These are phyloP conservation scores for Penicillium angulare DNA, from an alignment of 495 filamentous ascomycete genomes.

Conservation along the genomic window DNA sequence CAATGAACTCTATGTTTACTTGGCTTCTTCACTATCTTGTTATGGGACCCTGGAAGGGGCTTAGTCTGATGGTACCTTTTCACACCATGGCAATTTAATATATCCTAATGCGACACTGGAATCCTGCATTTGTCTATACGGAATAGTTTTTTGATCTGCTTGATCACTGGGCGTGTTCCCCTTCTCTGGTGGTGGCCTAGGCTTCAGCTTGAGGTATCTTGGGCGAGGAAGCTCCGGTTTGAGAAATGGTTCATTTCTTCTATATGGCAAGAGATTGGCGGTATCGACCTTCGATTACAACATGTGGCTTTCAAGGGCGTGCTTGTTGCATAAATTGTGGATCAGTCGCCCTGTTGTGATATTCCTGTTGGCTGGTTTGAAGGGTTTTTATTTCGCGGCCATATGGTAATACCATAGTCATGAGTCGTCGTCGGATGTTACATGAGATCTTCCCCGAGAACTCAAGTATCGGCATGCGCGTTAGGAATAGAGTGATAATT, in stretches of 20 bases:
- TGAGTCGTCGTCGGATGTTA: no score
- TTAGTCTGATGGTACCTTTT: neutral
- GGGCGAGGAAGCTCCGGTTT: neutral
- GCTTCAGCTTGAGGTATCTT: neutral
- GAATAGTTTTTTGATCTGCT: neutral
- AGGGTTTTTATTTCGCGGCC: no score
- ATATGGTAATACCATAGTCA: no score
- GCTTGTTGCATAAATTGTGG: slow-evolving; percentile 7
- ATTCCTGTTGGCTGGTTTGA: slow-evolving; percentile 15
- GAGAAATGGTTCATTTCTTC: neutral
- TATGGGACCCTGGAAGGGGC: neutral
- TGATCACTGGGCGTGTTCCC: neutral
- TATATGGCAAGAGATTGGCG: slow-evolving; percentile 8
- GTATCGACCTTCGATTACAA: slow-evolving; percentile 20
- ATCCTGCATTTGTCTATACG: neutral
- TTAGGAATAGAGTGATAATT: no score
- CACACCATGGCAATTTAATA: neutral
- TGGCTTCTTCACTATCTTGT: neutral
- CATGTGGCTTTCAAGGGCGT: slow-evolving; percentile 16
- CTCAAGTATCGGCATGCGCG: no score
- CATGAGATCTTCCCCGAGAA: no score
- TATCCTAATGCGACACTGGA: neutral
- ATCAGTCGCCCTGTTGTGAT: slow-evolving; percentile 22
- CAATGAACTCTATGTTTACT: neutral
- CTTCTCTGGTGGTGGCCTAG: neutral